Conservation (phyloP, 257 asterid genomes). For the Plectranthus barbatus region DNA sequence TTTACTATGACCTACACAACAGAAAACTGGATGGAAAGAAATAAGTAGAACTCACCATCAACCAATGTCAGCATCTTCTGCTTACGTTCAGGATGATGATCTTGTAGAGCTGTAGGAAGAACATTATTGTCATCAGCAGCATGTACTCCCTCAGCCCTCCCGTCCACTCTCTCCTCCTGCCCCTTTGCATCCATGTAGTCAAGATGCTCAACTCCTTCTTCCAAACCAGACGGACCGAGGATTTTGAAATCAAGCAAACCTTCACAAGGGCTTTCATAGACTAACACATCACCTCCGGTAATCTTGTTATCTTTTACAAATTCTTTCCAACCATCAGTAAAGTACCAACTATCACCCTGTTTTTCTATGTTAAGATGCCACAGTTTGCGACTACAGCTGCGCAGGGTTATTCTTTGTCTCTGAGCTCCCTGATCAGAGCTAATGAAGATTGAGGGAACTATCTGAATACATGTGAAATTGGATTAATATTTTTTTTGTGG, state of each 20-base stretch:
- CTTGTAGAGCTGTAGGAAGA: background rate
- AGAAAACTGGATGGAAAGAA: background rate
- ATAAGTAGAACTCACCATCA: background rate
- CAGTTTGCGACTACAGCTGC: constrained; percentile 7
- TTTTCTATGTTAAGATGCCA: constrained; percentile 22
- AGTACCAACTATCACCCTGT: constrained; percentile 5
- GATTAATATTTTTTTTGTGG: too few relatives aligned
- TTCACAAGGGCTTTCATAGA: background rate
- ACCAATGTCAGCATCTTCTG: background rate
- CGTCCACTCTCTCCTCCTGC: background rate
- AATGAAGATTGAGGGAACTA: constrained; percentile 5
- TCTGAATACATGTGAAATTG: background rate
- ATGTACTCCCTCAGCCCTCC: background rate
- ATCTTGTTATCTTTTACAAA: constrained; percentile 16
- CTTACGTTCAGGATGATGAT: background rate
- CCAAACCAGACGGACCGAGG: background rate
- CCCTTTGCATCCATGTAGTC: background rate
- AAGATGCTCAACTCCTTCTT: background rate
- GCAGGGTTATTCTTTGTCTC: constrained; percentile 2
- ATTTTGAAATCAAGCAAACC: constrained; percentile 10
- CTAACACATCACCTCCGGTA: constrained; percentile 7
- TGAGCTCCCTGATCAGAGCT: background rate
- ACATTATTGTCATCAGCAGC: background rate
- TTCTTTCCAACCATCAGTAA: constrained; percentile 21
- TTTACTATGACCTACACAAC: background rate